These are phyloP conservation scores for Candida wancherniae DNA, from an alignment of 805 yeast species.

Conservation along the genomic window DNA sequence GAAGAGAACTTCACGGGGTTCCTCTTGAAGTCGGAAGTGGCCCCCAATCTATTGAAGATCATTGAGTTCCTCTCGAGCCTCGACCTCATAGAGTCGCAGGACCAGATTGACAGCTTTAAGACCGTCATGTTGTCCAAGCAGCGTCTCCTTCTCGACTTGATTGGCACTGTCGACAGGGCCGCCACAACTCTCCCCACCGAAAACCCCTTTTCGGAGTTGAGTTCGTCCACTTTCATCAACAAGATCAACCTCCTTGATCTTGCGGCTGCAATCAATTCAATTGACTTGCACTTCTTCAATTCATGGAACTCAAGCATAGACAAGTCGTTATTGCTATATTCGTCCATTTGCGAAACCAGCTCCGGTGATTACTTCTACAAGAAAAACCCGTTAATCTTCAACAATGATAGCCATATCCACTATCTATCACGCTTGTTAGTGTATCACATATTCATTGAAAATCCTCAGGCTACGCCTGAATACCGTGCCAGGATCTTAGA, in stretches of 20 bases:
- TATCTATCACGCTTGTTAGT: constrained; percentile 68
- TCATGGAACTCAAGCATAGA: constrained; percentile 80
- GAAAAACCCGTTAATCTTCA: constrained; percentile 74
- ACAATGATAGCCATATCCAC: constrained; percentile 61
- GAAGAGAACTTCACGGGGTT: constrained; percentile 62
- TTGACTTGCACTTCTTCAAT: constrained; percentile 60
- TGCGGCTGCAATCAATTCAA: constrained; percentile 59
- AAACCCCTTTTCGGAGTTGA: constrained; percentile 25
- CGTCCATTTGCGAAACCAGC: constrained; percentile 29
- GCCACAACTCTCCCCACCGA: constrained; percentile 1
- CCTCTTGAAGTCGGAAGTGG: constrained; percentile 58
- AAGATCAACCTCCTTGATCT: constrained; percentile 46
- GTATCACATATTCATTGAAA: constrained; percentile 61
- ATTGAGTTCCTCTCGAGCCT: constrained; percentile 39
- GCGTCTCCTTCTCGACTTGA: constrained; percentile 27
- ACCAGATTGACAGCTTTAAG: constrained; percentile 49
- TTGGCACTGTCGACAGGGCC: constrained; percentile 13
- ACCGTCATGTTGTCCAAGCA: constrained; percentile 49
- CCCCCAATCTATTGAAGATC: constrained; percentile 52
- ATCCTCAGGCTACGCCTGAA: constrained; percentile 26
- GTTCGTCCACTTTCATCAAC: constrained; percentile 49
- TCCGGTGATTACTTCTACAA: constrained; percentile 34
- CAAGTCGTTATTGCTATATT: constrained; percentile 63
- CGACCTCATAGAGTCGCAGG: constrained; percentile 1
- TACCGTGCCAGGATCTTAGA: constrained; percentile 62